Evolutionary conservation across 2,329 filamentous ascomycete species (phyloP), one percentile per base, ranked within the genome.

Genomic region (Fusarium sp.): DNA sequence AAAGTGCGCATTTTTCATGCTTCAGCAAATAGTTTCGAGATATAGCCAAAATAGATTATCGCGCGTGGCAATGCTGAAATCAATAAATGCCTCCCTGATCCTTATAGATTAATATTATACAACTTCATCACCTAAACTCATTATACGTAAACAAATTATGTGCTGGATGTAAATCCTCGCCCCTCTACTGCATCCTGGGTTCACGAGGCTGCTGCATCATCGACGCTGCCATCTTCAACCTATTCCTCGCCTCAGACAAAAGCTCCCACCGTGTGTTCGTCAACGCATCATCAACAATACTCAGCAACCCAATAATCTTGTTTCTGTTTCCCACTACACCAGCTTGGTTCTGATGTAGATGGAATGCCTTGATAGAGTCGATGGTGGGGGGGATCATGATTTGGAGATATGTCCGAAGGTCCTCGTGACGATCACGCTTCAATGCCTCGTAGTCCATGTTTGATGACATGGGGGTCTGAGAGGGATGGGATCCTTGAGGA

Each of bases 361-460:
- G 72, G 13, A 74, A 74, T 13, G 70, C 72, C 21, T 74, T 74
- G 46, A 70, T 74, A 4, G 72, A 74, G 37, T 73, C 71, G 14
- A 74, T 74, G 0, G 72, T 73, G 4, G 72, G 70, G 9, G 72
- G 72, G 3, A 74, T 73, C 72, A 74, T 74, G 39, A 74, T 73
- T 33, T 74, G 72, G 1, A 74, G 59, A 27, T 74, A 74, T 11
- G 72, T 72, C 23, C 70, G 64, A 11, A 74, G 70, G 43, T 74
- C 72, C 29, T 74, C 72, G 5, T 74, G 68, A 3, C 72, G 70
- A 29, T 71, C 65, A 17, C 64, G 70, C 50, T 68, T 69, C 31
- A 72, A 20, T 5, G 52, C 55, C 9, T 74, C 71, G 10, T 69
- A 69, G 41, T 73, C 66, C 18, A 58, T 53, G 27, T 58, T 70